Percentiles rank a stretch among this genome's conserved stretches.
Evolutionary conservation across 495 filamentous ascomycete species (phyloP).

Genomic region (Cryomyces minteri): DNA sequence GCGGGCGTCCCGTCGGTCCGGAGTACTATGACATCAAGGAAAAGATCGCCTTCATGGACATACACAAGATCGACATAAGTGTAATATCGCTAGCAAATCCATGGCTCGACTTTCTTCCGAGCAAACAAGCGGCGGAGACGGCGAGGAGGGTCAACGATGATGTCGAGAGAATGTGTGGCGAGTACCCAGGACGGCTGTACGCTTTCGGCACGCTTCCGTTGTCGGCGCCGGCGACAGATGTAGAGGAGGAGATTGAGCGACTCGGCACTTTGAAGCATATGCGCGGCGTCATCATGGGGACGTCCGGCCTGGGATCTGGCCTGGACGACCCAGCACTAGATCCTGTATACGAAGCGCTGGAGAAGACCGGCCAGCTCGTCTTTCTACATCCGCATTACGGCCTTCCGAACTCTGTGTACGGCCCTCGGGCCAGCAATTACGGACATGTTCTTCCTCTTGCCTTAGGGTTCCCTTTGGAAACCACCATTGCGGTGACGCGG

Average conservation of each 20-base stretch:
- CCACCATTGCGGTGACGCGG: conserved; percentile 73
- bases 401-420: conserved; percentile 61
- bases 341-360: conserved; percentile 49
- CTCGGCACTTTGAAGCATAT: conserved; percentile 44
- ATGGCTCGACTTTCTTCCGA: conserved; percentile 75
- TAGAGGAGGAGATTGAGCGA: conserved; percentile 46
- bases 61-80: conserved; percentile 61
- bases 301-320: conserved; percentile 60
- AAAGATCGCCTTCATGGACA: conserved; percentile 77
- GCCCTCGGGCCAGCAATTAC: conserved; percentile 48
- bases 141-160: conserved; percentile 59
- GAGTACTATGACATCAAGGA: conserved; percentile 52
- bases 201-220: conserved; percentile 72
- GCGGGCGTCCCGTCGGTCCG: conserved; percentile 54
- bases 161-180: conserved; percentile 45
- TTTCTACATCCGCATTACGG: conserved; percentile 95
- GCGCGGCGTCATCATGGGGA: conserved; percentile 75
- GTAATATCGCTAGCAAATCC: conserved; percentile 88
- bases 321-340: conserved; percentile 63
- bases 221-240: conserved; percentile 38
- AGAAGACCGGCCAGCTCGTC: conserved; percentile 40
- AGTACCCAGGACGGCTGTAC: conserved; percentile 42
- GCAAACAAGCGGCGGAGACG: conserved; percentile 37
- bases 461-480: conserved; percentile 83
- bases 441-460: conserved; percentile 80